phyloP scores from a whole-genome alignment of 768 basidiomycete species.

The Leccinum variicolor region DNA sequence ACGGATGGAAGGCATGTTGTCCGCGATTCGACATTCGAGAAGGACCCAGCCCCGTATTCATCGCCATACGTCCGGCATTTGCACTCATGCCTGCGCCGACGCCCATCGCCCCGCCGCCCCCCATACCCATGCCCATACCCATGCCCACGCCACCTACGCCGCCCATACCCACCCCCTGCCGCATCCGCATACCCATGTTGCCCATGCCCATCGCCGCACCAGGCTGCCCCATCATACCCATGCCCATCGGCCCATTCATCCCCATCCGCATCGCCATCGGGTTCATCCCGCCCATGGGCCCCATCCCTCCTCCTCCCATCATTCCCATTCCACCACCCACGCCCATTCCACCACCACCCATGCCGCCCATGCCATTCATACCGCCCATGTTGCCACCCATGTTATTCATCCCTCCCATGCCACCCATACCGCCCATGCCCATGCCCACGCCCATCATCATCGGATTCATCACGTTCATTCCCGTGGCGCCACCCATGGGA shows the following conservation, averaged over 20 bases:
- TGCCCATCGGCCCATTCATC: constrained; percentile 32
- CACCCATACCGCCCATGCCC: constrained; percentile 42
- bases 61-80: constrained; percentile 39
- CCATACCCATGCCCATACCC: constrained; percentile 18
- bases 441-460: constrained; percentile 47
- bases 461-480: constrained; percentile 51
- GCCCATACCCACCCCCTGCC: constrained; percentile 37
- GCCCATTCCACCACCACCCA: constrained; percentile 11
- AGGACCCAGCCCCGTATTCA: constrained; percentile 45
- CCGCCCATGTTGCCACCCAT: constrained; percentile 19
- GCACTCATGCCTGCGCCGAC: constrained; percentile 27
- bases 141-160: constrained; percentile 1
- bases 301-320: constrained; percentile 32
- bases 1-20: constrained; percentile 64
- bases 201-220: constrained; percentile 19
- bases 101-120: constrained; percentile 38
- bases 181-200: constrained; percentile 35
- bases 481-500: constrained; percentile 43
- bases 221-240: constrained; percentile 33
- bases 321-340: constrained; percentile 36
- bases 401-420: constrained; percentile 34
- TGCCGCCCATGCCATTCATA: constrained; percentile 16
- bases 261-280: constrained; percentile 30
- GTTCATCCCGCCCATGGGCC: constrained; percentile 23
- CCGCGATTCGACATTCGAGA: constrained; percentile 48